Evolutionary conservation across 2,329 filamentous ascomycete genomes (phyloP).

Genomic region (Penicillium sp.): DNA sequence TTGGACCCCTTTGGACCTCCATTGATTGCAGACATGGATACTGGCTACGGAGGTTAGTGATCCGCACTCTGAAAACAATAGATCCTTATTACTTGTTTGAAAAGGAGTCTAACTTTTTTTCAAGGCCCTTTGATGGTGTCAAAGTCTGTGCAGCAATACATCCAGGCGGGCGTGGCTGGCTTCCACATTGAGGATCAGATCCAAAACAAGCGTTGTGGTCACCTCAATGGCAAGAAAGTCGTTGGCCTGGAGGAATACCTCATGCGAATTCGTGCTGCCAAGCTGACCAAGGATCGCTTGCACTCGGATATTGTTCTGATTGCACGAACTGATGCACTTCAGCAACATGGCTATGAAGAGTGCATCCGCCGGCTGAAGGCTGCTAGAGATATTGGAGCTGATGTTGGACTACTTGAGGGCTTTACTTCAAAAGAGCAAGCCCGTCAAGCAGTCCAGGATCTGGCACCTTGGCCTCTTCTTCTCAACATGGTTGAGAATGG

Average conservation of each 20-base stretch:
- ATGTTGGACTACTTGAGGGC: constrained; percentile 45
- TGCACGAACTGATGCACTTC: constrained; percentile 43
- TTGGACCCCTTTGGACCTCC: constrained; percentile 55
- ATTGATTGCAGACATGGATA: constrained; percentile 60
- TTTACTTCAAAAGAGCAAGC: constrained; percentile 41
- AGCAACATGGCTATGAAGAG: constrained; percentile 43
- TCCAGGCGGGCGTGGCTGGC: constrained; percentile 54
- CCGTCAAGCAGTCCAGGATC: constrained; percentile 35
- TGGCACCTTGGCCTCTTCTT: constrained; percentile 43
- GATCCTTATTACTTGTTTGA: background rate
- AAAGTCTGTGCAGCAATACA: constrained; percentile 51
- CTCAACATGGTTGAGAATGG: constrained; percentile 49
- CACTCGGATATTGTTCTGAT: constrained; percentile 46
- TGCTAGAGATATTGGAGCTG: constrained; percentile 41
- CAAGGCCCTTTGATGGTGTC: constrained; percentile 47
- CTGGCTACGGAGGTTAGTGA: constrained; percentile 50
- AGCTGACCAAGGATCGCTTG: constrained; percentile 34
- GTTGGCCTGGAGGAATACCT: constrained; percentile 38
- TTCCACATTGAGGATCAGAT: constrained; percentile 61
- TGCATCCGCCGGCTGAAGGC: constrained; percentile 41
- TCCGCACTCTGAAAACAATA: no score
- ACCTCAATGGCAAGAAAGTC: constrained; percentile 42
- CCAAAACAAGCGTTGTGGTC: constrained; percentile 43
- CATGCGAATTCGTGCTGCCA: constrained; percentile 40
- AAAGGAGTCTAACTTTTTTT: constrained; percentile 28